Evolutionary conservation across 2,329 filamentous ascomycete species (phyloP).

Genomic region (Hypoxylon sp.): DNA sequence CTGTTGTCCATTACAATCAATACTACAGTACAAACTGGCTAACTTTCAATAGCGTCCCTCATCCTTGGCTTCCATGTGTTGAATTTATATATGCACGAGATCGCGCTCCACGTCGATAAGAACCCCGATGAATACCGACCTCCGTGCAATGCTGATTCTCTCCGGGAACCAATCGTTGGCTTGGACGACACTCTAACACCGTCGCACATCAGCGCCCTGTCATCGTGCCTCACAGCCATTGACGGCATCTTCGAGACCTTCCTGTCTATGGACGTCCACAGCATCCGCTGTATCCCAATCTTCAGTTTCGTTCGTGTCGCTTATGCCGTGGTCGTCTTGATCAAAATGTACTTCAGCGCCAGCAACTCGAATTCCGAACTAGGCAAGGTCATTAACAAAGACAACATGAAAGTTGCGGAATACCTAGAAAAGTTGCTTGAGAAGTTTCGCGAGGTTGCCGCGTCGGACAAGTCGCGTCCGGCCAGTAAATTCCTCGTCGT

Average conservation of each 20-base stretch:
- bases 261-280: slow-evolving; percentile 69
- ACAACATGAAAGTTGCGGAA: slow-evolving; percentile 74
- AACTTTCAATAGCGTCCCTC: slow-evolving; percentile 66
- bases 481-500: slow-evolving; percentile 80
- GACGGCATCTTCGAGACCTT: slow-evolving; percentile 78
- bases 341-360: slow-evolving; percentile 80
- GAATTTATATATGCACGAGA: slow-evolving; percentile 82
- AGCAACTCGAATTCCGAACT: slow-evolving; percentile 75
- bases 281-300: slow-evolving; percentile 76
- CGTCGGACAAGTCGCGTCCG: slow-evolving; percentile 74
- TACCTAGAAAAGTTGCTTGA: slow-evolving; percentile 80
- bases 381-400: slow-evolving; percentile 77
- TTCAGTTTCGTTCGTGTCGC: slow-evolving; percentile 80
- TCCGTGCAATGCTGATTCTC: slow-evolving; percentile 62
- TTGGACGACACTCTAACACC: slow-evolving; percentile 61
- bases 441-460: slow-evolving; percentile 75
- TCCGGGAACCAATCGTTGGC: slow-evolving; percentile 61
- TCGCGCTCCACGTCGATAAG: slow-evolving; percentile 77
- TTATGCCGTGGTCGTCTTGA: slow-evolving; percentile 78
- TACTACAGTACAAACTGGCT: slow-evolving; percentile 40
- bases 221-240: slow-evolving; percentile 75
- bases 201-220: slow-evolving; percentile 76
- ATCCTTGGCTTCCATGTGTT: slow-evolving; percentile 75
- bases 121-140: slow-evolving; percentile 64
- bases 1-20: slow-evolving; percentile 52